Evolutionary conservation across 164 flowering plant species (phyloP).

Genomic region (Vitis rupestris): DNA sequence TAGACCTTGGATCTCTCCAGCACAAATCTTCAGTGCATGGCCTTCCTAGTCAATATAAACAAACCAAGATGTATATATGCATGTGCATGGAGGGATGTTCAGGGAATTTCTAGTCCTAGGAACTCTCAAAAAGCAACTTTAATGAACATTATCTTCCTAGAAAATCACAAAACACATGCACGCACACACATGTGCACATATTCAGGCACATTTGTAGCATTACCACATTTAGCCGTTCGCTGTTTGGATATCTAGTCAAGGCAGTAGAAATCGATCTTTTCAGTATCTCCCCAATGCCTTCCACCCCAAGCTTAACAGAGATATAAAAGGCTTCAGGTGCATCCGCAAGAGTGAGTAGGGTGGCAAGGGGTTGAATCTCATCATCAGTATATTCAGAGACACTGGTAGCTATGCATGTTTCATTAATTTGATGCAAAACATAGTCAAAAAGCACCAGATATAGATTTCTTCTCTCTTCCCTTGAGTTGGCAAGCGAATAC

Average conservation of each 20-base stretch:
- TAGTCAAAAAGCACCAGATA: conserved; percentile 85
- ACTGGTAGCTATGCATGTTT: conserved; percentile 54
- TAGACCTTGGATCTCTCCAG: neutral
- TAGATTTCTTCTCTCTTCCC: conserved; percentile 85
- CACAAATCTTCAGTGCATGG: neutral
- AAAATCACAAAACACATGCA: neutral
- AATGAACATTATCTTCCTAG: no score
- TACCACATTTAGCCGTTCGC: conserved; percentile 74
- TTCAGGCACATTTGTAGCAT: conserved; percentile 1
- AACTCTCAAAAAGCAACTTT: no score
- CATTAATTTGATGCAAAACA: conserved; percentile 82
- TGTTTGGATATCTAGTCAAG: conserved; percentile 66
- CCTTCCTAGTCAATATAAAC: neutral
- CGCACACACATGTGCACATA: neutral
- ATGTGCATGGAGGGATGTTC: no score
- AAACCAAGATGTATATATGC: no score
- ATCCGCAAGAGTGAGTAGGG: conserved; percentile 71
- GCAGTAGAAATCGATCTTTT: conserved; percentile 70
- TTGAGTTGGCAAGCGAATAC: conserved; percentile 76
- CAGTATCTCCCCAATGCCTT: conserved; percentile 83
- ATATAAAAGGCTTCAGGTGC: conserved; percentile 95
- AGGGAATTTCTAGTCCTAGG: no score
- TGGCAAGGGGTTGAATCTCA: conserved; percentile 77
- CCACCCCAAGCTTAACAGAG: conserved; percentile 86
- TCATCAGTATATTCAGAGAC: conserved; percentile 66